A percentile compares a stretch with the other conserved stretches of the same genome.
Evolutionary conservation across 805 yeast species (phyloP).

Genomic region (Hagleromyces aurorensis): DNA sequence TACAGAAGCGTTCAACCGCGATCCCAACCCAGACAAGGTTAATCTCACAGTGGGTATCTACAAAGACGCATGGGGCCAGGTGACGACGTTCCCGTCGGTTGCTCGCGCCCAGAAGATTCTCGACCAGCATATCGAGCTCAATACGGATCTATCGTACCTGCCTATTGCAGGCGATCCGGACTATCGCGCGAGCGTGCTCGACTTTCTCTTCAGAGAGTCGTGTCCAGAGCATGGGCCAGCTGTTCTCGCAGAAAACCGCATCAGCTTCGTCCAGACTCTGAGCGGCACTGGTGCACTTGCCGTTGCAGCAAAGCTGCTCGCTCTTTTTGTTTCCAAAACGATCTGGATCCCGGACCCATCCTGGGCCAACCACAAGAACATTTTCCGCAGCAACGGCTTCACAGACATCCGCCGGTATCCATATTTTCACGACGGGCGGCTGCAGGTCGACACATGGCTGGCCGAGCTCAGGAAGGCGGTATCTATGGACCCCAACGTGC

Average conservation of each 20-base stretch:
- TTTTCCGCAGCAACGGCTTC: conserved; percentile 67
- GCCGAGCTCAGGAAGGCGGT: conserved; percentile 36
- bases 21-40: conserved; percentile 48
- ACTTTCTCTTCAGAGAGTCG: conserved; percentile 65
- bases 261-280: conserved; percentile 80
- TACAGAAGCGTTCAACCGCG: conserved; percentile 64
- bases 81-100: conserved; percentile 28
- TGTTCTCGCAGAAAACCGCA: conserved; percentile 51
- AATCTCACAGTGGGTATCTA: conserved; percentile 60
- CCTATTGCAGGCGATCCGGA: conserved; percentile 73
- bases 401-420: conserved; percentile 47
- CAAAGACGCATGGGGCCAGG: conserved; percentile 70
- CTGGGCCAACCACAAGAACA: conserved; percentile 89
- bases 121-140: conserved; percentile 45
- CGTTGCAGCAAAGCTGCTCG: conserved; percentile 72
- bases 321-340: conserved; percentile 34
- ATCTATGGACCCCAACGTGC: conserved; percentile 4
- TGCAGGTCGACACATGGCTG: conserved; percentile 58
- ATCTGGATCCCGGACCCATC: conserved; percentile 80
- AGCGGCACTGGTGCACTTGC: conserved; percentile 95
- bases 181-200: conserved; percentile 59
- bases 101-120: conserved; percentile 24
- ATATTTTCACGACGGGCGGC: conserved; percentile 69
- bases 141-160: conserved; percentile 44
- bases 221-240: conserved; percentile 39